Evolutionary conservation across 495 filamentous ascomycete species (phyloP), one percentile per base, ranked within the genome.

Genomic region (Diplogelasinospora grovesii): DNA sequence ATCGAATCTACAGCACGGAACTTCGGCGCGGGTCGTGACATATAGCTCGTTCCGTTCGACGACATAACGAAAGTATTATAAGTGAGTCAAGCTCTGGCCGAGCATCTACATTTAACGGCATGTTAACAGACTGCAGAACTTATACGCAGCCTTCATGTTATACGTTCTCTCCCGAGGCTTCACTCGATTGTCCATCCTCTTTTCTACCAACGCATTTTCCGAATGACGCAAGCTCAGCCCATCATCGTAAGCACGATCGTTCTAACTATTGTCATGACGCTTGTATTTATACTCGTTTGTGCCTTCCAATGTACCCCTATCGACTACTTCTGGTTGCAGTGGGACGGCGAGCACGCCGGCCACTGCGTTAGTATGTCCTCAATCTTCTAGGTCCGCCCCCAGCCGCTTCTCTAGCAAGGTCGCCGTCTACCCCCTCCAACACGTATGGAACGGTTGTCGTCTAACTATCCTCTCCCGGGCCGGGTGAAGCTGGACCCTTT

Each of bases 401-500:
- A 56, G 67, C 68, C 45, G 67, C 68, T 24, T 57, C 66, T 44
- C 59, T 72, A 41, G 68, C 65, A 36, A 60, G 65, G 56, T 72
- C 68, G 49, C 61, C 68, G 14, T 59, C 66, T 13, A 65, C 68
- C 24, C 64, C 68, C 40, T 57, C 66, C 25, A 59, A 66, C 57
- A 69, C 66, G 25, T 67, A 65, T 48, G 19, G 61, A 65, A 37
- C 61, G 63, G 47, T 68, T 64, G 8, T 60, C 60, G 32, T 60
- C 70, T 31, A 66, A 66, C 43, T 72, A 70, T 43, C 60, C 64
- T 14, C 64, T 67, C 15, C 63, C 66, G 30, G 59, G 59, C 15
- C 56, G 66, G 21, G 63, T 65, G 14, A 64, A 62, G 36, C 65
- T 66, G 38, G 63, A 68, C 39, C 39, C 57, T 14, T 48, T 58